Evolutionary conservation across 2,329 filamentous ascomycete species (phyloP).

Genomic region (Cladosporium oxysporum): DNA sequence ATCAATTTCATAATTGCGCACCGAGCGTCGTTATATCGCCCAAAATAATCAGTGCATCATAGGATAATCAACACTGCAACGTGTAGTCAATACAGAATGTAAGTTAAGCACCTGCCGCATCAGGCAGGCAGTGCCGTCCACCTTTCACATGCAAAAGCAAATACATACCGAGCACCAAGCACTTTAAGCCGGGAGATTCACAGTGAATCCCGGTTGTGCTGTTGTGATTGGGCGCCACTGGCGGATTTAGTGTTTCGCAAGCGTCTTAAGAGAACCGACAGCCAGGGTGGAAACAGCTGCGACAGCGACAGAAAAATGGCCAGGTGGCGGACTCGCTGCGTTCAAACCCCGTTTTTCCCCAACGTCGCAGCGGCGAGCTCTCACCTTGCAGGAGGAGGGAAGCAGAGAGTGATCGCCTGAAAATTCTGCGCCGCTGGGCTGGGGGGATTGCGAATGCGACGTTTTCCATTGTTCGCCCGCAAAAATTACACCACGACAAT

Average conservation of each 20-base stretch:
- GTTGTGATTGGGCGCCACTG: constrained; percentile 15
- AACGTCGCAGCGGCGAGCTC: background rate
- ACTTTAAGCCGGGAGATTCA: constrained; percentile 2
- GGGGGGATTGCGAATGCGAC: background rate
- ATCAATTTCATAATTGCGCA: background rate
- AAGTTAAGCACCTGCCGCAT: background rate
- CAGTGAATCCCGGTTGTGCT: background rate
- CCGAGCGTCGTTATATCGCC: background rate
- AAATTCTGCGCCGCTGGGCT: constrained; percentile 6
- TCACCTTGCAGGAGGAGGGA: constrained; percentile 8
- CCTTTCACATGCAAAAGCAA: constrained; percentile 8
- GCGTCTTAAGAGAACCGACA: constrained; percentile 14
- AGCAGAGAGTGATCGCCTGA: constrained; percentile 6
- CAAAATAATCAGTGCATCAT: background rate
- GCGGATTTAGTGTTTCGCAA: constrained; percentile 14
- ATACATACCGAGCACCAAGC: background rate
- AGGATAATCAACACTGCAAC: background rate
- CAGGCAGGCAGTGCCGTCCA: background rate
- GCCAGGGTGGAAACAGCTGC: constrained; percentile 3
- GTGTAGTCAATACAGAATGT: background rate
- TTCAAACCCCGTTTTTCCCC: background rate
- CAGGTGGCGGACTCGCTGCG: constrained; percentile 10
- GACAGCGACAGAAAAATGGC: background rate
- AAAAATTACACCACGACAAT: background rate
- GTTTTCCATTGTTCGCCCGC: background rate